phyloP scores from a whole-genome alignment of 2,329 filamentous ascomycete genomes.

The Aspergillus sp. region DNA sequence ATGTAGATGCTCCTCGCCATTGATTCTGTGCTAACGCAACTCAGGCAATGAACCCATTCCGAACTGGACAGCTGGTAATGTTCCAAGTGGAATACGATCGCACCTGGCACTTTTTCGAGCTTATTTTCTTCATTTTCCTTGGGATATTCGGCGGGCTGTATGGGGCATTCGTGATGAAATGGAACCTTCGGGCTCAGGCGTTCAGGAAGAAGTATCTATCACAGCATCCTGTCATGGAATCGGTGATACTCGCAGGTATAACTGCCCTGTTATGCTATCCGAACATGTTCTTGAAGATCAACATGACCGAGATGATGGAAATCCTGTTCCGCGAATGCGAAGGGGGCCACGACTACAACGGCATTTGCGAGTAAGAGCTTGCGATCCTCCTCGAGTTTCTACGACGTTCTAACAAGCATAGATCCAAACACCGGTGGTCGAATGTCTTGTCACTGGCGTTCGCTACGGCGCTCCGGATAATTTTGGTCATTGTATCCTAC shows the following conservation, averaged over 20 bases:
- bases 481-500: constrained; percentile 90
- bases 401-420: constrained; percentile 17
- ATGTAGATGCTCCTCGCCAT: constrained; percentile 16
- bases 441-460: constrained; percentile 70
- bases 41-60: constrained; percentile 88
- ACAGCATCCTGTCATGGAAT: constrained; percentile 76
- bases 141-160: constrained; percentile 92
- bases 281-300: constrained; percentile 87
- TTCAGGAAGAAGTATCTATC: constrained; percentile 89
- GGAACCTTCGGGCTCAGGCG: constrained; percentile 82
- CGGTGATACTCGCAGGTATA: constrained; percentile 67
- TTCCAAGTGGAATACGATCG: constrained; percentile 95
- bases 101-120: constrained; percentile 95
- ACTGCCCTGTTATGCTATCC: constrained; percentile 95
- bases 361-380: constrained; percentile 63
- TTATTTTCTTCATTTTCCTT: constrained; percentile 83
- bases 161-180: constrained; percentile 94
- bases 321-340: constrained; percentile 93
- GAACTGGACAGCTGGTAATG: constrained; percentile 97
- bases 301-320: constrained; percentile 99
- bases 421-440: constrained; percentile 57
- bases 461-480: constrained; percentile 70
- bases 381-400: not conserved
- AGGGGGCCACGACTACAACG: constrained; percentile 76
- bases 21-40: constrained; percentile 1